Evolutionary conservation across 768 basidiomycete species (phyloP), one percentile per base, ranked within the genome.

Genomic region (Podaxis carcinomalis): DNA sequence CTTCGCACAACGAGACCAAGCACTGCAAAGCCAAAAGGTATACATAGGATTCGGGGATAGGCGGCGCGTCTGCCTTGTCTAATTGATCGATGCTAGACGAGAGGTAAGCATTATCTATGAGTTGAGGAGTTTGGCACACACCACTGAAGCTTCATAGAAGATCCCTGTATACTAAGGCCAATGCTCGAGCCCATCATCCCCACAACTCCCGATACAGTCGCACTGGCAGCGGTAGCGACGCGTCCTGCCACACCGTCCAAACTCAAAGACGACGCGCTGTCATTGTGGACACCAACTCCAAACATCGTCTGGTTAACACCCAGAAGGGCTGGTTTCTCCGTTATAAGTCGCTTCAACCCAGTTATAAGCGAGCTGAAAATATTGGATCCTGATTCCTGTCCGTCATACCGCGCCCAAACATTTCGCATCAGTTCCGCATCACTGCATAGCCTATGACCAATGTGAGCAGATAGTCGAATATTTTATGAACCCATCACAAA

Each of bases 31-130:
- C 92, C 1, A 99, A 83, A 6, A 99, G 88, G 69, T 95, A 96
- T 64, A 96, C 83, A 70, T 99, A 98, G 3, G 90, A 82, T 61
- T 99, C 97, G 0, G 97, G 96, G 56, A 98, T 95, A 0, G 86
- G 80, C 0, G 97, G 97, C 0, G 95, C 86, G 66, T 99, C 97
- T 0, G 93, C 90, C 72, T 99, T 99, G 77, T 99, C 96, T 11
- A 98, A 84, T 72, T 98, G 97, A 70, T 99, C 96, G 66, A 99
- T 98, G 70, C 95, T 97, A 67, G 4, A 40, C 39, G 3, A 32
- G 53, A 55, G 55, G 49, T 59, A 42, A 40, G 59, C 37, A 63
- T 53, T 54, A 47, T 39, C 9, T n/a, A 53, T 39, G 21, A 40
- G n/a, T 35, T 60, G 5, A 36, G 6, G 11, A 50, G 23, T 35